A percentile compares a stretch with the other conserved stretches of the same genome.
Conservation (phyloP, 345 rosid species). For the Odontarrhena argentea region DNA sequence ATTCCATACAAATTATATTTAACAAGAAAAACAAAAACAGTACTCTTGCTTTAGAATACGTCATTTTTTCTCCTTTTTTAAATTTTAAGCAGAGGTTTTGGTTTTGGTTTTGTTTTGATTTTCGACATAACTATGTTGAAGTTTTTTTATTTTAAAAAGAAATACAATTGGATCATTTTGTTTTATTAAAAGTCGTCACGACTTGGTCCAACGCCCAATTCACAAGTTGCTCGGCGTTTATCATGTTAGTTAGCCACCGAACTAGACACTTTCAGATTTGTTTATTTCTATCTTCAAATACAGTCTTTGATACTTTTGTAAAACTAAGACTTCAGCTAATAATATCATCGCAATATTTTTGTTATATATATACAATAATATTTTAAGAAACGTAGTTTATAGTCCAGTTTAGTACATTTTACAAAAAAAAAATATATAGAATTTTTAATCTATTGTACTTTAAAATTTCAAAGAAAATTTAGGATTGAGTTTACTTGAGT, state of each 20-base stretch:
- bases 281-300: not conserved
- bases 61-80: not conserved
- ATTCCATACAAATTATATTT: too few species aligned
- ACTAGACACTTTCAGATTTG: not conserved
- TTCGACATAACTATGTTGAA: not conserved
- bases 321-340: not conserved
- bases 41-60: not conserved
- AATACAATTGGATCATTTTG: not conserved
- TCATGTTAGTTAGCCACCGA: slow-evolving; percentile 38
- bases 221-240: slow-evolving; percentile 32
- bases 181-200: slow-evolving; percentile 4
- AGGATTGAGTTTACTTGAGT: not conserved
- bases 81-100: not conserved
- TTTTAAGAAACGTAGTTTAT: not conserved
- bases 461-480: not conserved
- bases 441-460: not conserved
- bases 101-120: not conserved
- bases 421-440: too few species aligned
- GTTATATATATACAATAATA: not conserved
- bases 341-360: not conserved
- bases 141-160: not conserved
- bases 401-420: not conserved
- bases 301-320: slow-evolving; percentile 1
- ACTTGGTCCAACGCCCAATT: slow-evolving; percentile 33
- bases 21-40: too few species aligned